Evolutionary conservation across 2,329 filamentous ascomycete species (phyloP).

Genomic region (Alternaria brassicicola): DNA sequence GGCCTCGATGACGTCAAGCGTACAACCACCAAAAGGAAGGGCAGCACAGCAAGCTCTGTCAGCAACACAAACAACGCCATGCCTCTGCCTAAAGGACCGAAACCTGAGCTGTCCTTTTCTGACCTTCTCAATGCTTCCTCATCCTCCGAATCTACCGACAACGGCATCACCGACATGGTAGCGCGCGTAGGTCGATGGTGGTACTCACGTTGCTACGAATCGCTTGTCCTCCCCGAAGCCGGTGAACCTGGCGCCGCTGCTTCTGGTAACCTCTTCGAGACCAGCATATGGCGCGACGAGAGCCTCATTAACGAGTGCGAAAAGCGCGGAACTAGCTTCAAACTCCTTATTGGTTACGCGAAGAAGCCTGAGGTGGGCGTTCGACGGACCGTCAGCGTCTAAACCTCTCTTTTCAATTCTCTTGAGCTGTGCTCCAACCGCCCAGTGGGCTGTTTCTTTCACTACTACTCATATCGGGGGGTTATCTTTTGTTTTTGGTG

Average conservation of each 20-base stretch:
- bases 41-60: slow-evolving; percentile 36
- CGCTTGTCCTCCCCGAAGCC: slow-evolving; percentile 56
- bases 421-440: slow-evolving; percentile 42
- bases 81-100: slow-evolving; percentile 26
- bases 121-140: slow-evolving; percentile 43
- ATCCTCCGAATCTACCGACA: slow-evolving; percentile 63
- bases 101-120: slow-evolving; percentile 45
- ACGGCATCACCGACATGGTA: slow-evolving; percentile 90
- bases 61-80: slow-evolving; percentile 23
- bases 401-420: slow-evolving; percentile 26
- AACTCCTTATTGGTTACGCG: slow-evolving; percentile 88
- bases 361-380: slow-evolving; percentile 69
- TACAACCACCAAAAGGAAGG: slow-evolving; percentile 32
- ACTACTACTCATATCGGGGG: slow-evolving; percentile 19
- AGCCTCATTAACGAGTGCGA: slow-evolving; percentile 82
- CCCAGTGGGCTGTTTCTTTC: slow-evolving; percentile 31
- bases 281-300: slow-evolving; percentile 79
- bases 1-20: slow-evolving; percentile 32
- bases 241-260: slow-evolving; percentile 44
- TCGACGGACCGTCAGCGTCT: slow-evolving; percentile 58
- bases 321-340: slow-evolving; percentile 83
- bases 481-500: slow-evolving; percentile 12
- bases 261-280: slow-evolving; percentile 50
- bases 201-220: slow-evolving; percentile 93
- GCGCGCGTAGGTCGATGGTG: slow-evolving; percentile 93